Evolutionary conservation across 306 rosid genomes (phyloP), one percentile per base, ranked within the genome.

Genomic region (Coriaria nepalensis): DNA sequence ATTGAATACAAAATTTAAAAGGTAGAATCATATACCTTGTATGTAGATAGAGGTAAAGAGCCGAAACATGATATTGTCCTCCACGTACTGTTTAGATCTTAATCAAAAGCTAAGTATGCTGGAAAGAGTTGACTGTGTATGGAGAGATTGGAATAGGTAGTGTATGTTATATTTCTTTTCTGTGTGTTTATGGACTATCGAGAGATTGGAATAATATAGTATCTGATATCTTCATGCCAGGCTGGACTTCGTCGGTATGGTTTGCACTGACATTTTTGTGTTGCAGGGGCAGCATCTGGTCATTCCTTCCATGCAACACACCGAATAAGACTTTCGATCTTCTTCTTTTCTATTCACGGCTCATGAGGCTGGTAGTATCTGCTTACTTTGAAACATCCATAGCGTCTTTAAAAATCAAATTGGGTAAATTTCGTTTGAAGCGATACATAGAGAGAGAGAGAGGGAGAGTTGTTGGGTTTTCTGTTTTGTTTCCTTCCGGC

Each of bases 221-320:
- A 14, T 37, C 33, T 51, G 32, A 7, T 40, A 20, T 20, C 29
- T 20, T 20, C 29, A 20, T 3, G 3, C 29, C 29, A 3, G 29
- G 29, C 29, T 20, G 29, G 29, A 20, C 2, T 20, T 20, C 29
- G 3, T 20, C 3, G 29, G 3, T 1, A 1, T 1, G 1, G 29
- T 1, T 1, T 20, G 29, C 29, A 3, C 29, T 40, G 9, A 46
- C 35, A n/a, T 60, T 10, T 51, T 52, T 55, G 60, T 43, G 45
- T 20, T 61, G 53, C 70, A 58, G 67, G 82, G 70, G 33, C 69
- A 60, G 63, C 73, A 68, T 68, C 10, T 68, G 67, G 62, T 71
- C 48, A 56, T 60, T 63, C 69, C 55, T 56, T 61, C 78, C 48
- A 50, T 72, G 62, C 72, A 6, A 45, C 65, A 68, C 48, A 61